These are phyloP conservation scores for Podospora didyma DNA, from an alignment of 495 filamentous ascomycete genomes.

Conservation along the genomic window DNA sequence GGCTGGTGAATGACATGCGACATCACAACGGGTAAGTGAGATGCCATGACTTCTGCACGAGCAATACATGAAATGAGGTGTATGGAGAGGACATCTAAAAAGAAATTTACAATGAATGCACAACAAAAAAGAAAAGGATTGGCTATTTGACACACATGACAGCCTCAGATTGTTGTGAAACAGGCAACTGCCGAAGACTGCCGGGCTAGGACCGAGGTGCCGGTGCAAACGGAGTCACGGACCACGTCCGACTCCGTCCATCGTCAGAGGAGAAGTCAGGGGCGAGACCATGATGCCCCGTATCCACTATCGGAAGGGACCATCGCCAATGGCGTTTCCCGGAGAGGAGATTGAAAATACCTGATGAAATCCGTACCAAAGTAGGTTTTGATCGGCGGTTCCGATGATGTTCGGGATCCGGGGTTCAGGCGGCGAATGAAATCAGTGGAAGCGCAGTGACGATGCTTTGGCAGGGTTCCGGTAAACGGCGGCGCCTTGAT, in stretches of 20 bases:
- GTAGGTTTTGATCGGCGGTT: not conserved
- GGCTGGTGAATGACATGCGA: too few species aligned
- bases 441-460: not conserved
- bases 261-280: not conserved
- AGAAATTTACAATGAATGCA: not conserved
- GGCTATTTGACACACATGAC: not conserved
- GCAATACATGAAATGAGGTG: too few species aligned
- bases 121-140: not conserved
- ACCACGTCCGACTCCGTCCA: not conserved
- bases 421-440: not conserved
- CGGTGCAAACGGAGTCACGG: not conserved
- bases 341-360: not conserved
- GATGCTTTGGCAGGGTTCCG: not conserved
- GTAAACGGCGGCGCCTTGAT: not conserved
- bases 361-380: not conserved
- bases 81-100: not conserved
- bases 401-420: not conserved
- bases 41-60: too few species aligned
- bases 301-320: not conserved
- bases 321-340: not conserved
- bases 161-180: not conserved
- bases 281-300: not conserved
- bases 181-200: not conserved
- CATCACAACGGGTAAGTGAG: too few species aligned
- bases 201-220: not conserved